Conservation (phyloP, 2,329 filamentous ascomycete genomes). For the Ophiostoma tasmaniense region DNA sequence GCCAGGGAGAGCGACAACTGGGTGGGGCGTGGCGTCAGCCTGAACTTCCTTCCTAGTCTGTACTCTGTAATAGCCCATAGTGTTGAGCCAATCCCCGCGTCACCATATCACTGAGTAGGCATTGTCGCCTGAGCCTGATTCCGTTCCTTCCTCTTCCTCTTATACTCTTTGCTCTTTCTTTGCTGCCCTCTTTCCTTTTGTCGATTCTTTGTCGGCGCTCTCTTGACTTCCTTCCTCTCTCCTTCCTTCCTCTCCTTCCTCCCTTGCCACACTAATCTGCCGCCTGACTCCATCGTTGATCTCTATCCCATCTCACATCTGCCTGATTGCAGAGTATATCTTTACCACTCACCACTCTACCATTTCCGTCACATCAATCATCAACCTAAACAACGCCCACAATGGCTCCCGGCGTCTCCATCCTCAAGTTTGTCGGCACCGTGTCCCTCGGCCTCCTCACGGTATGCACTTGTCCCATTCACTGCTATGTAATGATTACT, state of each 20-base stretch:
- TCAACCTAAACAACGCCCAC: neutral
- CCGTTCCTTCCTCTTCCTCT: neutral
- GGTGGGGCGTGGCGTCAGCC: slow-evolving; percentile 6
- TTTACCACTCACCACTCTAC: neutral
- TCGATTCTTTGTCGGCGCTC: neutral
- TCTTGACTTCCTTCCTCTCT: neutral
- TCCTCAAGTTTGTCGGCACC: slow-evolving; percentile 88
- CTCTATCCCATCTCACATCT: neutral
- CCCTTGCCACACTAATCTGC: neutral
- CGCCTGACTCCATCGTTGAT: neutral
- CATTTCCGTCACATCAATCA: neutral
- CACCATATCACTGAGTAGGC: neutral
- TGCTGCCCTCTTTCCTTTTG: neutral
- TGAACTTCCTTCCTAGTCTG: slow-evolving; percentile 1
- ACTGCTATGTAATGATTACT: neutral
- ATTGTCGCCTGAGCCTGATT: slow-evolving; percentile 4
- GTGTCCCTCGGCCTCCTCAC: slow-evolving; percentile 82
- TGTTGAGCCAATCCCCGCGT: neutral
- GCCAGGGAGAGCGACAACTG: neutral
- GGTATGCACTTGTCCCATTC: slow-evolving; percentile 46
- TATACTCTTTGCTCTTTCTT: neutral
- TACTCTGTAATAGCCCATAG: neutral
- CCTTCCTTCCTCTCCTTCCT: neutral
- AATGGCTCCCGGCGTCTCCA: slow-evolving; percentile 63
- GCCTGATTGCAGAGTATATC: neutral